Percentiles rank a stretch among this genome's conserved stretches.
These are phyloP conservation scores for Pleurotus platypus DNA, from an alignment of 768 basidiomycete genomes.

Conservation along the genomic window DNA sequence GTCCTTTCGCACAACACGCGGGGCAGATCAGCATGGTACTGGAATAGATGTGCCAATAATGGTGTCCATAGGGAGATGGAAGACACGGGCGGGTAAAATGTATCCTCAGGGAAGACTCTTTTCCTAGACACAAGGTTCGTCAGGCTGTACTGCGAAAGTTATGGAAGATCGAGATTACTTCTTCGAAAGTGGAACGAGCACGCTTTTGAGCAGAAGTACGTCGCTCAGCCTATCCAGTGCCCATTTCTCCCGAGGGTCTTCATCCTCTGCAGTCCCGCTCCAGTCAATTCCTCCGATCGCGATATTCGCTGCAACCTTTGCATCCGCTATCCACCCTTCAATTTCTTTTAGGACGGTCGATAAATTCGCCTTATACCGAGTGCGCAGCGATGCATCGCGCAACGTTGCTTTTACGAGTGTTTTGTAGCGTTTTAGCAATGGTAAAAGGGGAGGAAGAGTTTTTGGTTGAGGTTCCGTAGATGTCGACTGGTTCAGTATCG, in stretches of 20 bases:
- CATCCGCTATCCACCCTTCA: constrained; percentile 80
- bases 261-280: constrained; percentile 33
- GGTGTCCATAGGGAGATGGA: constrained; percentile 66
- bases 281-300: constrained; percentile 46
- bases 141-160: constrained; percentile 42
- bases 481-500: constrained; percentile 58
- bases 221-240: constrained; percentile 68
- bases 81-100: constrained; percentile 45
- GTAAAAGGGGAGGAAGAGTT: constrained; percentile 53
- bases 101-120: constrained; percentile 33
- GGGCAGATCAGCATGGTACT: constrained; percentile 54
- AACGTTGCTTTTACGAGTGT: constrained; percentile 53
- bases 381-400: constrained; percentile 61
- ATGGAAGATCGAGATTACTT: constrained; percentile 45
- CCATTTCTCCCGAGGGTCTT: constrained; percentile 58
- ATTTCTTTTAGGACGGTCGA: constrained; percentile 51
- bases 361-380: constrained; percentile 48
- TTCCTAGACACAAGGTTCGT: constrained; percentile 53
- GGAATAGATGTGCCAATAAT: constrained; percentile 53
- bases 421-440: constrained; percentile 76
- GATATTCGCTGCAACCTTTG: constrained; percentile 56
- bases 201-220: constrained; percentile 64
- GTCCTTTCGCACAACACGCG: constrained; percentile 45
- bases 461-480: constrained; percentile 24
- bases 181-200: constrained; percentile 78